Evolutionary conservation across 495 filamentous ascomycete genomes (phyloP).

Genomic region (Hypoxylon lienhwacheense): DNA sequence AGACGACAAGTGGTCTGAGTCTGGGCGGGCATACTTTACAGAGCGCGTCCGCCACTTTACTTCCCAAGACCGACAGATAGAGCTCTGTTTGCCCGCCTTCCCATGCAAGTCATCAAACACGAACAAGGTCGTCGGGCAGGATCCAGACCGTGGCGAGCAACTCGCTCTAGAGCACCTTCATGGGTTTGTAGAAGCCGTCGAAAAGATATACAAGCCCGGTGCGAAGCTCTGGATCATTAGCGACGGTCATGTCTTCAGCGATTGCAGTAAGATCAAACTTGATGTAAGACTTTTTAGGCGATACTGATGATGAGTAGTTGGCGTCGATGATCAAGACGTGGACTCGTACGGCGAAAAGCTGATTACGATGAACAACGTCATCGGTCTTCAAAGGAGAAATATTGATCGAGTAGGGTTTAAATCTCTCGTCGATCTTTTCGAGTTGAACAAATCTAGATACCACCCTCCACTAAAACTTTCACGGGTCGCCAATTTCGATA

Average conservation of each 20-base stretch:
- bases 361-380: constrained; percentile 37
- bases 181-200: constrained; percentile 36
- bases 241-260: constrained; percentile 50
- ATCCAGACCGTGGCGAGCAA: constrained; percentile 38
- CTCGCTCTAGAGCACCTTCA: constrained; percentile 39
- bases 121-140: constrained; percentile 34
- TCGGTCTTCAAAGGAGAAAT: constrained; percentile 19
- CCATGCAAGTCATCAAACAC: constrained; percentile 42
- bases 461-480: not conserved
- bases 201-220: constrained; percentile 40
- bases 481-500: constrained; percentile 6
- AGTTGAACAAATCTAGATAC: constrained; percentile 8
- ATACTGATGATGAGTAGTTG: constrained; percentile 31
- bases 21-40: constrained; percentile 29
- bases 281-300: not conserved
- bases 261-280: constrained; percentile 38
- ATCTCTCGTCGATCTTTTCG: constrained; percentile 38
- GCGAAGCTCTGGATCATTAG: constrained; percentile 44
- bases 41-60: constrained; percentile 35
- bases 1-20: constrained; percentile 28
- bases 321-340: constrained; percentile 44
- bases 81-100: constrained; percentile 40
- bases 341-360: constrained; percentile 41
- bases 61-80: constrained; percentile 22
- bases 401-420: constrained; percentile 30